Conservation (phyloP, 2,329 filamentous ascomycete species). For the Neoarthrinium moseri region DNA sequence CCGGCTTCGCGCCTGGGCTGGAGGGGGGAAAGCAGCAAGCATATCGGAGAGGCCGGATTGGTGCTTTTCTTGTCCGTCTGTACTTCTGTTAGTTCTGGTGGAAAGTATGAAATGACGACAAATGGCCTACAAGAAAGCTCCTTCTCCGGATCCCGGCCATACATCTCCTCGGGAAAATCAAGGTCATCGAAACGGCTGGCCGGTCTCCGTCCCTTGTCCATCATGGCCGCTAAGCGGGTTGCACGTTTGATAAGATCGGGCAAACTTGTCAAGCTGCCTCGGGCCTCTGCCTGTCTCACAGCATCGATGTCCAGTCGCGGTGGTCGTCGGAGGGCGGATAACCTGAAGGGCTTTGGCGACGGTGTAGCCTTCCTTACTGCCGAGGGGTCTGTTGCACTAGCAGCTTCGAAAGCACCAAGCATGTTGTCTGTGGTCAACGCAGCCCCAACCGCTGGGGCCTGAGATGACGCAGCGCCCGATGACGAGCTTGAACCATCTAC, state of each 20-base stretch:
- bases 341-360: slow-evolving; percentile 34
- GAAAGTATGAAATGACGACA: neutral
- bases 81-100: slow-evolving; percentile 17
- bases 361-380: slow-evolving; percentile 25
- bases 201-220: slow-evolving; percentile 75
- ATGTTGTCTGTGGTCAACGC: slow-evolving; percentile 44
- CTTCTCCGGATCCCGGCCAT: slow-evolving; percentile 35
- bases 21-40: slow-evolving; percentile 64
- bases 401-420: slow-evolving; percentile 48
- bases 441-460: slow-evolving; percentile 19
- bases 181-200: slow-evolving; percentile 58
- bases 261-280: slow-evolving; percentile 88
- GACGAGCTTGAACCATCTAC: slow-evolving; percentile 45
- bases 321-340: slow-evolving; percentile 62
- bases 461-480: slow-evolving; percentile 29
- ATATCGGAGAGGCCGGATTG: slow-evolving; percentile 61
- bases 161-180: slow-evolving; percentile 47
- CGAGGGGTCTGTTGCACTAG: slow-evolving; percentile 42
- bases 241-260: slow-evolving; percentile 88
- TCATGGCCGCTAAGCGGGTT: slow-evolving; percentile 80
- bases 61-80: slow-evolving; percentile 39
- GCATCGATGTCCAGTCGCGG: slow-evolving; percentile 80
- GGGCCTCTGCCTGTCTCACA: slow-evolving; percentile 75
- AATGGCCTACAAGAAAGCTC: slow-evolving; percentile 36
- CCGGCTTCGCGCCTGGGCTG: slow-evolving; percentile 46